Evolutionary conservation across 2,329 filamentous ascomycete genomes (phyloP).

Genomic region (Exophiala mesophila): DNA sequence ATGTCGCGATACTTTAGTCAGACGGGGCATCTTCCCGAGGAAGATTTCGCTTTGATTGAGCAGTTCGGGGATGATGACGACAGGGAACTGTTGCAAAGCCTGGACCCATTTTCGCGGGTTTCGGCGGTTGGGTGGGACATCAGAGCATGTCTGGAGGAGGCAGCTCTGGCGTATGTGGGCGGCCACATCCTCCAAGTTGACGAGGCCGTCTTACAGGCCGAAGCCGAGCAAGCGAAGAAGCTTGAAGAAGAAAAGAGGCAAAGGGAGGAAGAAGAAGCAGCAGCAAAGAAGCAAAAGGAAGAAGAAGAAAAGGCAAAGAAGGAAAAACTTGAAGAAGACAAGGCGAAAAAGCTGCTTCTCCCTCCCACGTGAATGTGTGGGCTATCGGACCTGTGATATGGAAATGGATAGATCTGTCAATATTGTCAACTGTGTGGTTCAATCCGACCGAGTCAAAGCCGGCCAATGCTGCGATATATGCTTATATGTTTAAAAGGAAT

Average conservation of each 20-base stretch:
- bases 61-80: not conserved
- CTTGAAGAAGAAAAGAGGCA: slow-evolving; percentile 8
- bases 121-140: slow-evolving; percentile 8
- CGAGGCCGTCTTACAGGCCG: slow-evolving; percentile 2
- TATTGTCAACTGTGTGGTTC: too few relatives aligned
- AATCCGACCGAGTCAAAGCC: too few relatives aligned
- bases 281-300: slow-evolving; percentile 3
- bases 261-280: slow-evolving; percentile 13
- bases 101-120: slow-evolving; percentile 4
- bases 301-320: slow-evolving; percentile 1
- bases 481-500: too few relatives aligned
- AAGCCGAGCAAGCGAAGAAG: not conserved
- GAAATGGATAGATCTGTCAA: too few relatives aligned
- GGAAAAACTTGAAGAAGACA: not conserved
- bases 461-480: too few relatives aligned
- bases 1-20: slow-evolving; percentile 11
- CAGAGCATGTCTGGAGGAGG: slow-evolving; percentile 7
- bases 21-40: not conserved
- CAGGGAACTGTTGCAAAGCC: slow-evolving; percentile 1
- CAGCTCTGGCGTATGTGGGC: slow-evolving; percentile 1
- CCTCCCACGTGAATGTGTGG: too few relatives aligned
- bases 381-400: too few relatives aligned
- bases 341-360: slow-evolving; percentile 4
- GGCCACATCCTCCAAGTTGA: not conserved
- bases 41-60: slow-evolving; percentile 1